These are phyloP conservation scores for Malus fusca DNA, from an alignment of 306 rosid genomes.

Conservation along the genomic window DNA sequence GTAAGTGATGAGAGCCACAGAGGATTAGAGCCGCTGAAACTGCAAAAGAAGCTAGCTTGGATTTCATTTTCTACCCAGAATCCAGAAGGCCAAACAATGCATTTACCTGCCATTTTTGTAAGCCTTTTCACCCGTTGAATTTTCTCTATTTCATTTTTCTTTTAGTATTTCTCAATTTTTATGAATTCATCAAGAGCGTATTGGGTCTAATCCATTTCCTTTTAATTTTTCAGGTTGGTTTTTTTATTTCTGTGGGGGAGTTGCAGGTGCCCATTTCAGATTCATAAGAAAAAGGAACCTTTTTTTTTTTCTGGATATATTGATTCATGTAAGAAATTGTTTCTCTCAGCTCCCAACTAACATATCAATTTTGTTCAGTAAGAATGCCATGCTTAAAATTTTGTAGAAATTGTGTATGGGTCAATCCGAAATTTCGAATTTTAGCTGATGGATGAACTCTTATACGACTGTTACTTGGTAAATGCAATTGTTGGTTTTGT, in stretches of 20 bases:
- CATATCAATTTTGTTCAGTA: neutral
- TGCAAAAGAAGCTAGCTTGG: neutral
- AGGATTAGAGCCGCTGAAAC: neutral
- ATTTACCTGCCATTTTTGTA: neutral
- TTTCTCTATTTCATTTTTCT: neutral
- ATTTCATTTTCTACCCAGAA: neutral
- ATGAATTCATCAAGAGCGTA: neutral
- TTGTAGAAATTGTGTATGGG: neutral
- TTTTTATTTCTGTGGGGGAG: neutral
- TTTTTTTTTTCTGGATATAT: neutral
- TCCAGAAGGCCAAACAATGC: neutral
- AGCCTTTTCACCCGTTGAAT: neutral
- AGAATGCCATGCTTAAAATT: neutral
- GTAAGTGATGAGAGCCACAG: neutral
- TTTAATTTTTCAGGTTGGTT: neutral
- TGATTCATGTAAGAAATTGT: conserved; percentile 1
- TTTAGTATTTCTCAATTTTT: neutral
- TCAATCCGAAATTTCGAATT: neutral
- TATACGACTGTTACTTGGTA: neutral
- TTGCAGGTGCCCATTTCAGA: neutral
- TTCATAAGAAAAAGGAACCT: neutral
- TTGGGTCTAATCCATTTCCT: neutral
- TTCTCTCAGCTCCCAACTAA: neutral
- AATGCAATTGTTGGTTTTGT: neutral
- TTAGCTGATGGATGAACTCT: neutral